These are phyloP conservation scores for Paratinospora sagittata DNA, from an alignment of 164 flowering plant species.

Conservation along the genomic window DNA sequence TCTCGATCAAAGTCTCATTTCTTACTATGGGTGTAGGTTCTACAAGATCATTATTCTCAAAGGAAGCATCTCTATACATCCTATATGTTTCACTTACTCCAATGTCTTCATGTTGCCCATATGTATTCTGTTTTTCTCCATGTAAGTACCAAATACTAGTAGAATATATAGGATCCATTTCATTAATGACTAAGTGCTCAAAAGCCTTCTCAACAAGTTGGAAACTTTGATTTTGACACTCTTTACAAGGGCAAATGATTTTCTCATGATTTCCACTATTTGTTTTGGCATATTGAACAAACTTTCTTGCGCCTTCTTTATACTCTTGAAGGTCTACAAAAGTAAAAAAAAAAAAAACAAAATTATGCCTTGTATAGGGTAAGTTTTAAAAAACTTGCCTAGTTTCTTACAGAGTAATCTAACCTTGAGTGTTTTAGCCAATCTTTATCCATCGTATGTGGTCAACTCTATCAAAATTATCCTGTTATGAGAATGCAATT, in stretches of 20 bases:
- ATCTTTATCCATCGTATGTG: too few relatives aligned
- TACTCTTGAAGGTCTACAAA: neutral
- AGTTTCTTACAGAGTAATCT: too few relatives aligned
- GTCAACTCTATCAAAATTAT: too few relatives aligned
- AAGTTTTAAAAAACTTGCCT: too few relatives aligned
- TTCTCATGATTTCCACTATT: neutral
- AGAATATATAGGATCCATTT: neutral
- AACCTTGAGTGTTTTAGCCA: too few relatives aligned
- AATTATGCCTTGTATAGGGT: neutral
- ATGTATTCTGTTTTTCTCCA: neutral
- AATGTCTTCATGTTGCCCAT: neutral
- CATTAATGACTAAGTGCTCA: neutral
- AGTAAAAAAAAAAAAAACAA: neutral
- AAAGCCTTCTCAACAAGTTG: too few relatives aligned
- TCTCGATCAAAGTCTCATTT: neutral
- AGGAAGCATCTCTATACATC: neutral
- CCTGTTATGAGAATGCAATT: too few relatives aligned
- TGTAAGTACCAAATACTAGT: neutral
- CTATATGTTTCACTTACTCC: neutral
- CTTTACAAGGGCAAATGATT: neutral
- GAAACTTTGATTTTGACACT: neutral
- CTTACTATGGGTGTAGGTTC: neutral
- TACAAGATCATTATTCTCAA: too few relatives aligned
- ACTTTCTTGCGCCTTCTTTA: neutral
- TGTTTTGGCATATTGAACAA: neutral